Evolutionary conservation across 2,329 filamentous ascomycete genomes (phyloP).

Genomic region (Aureobasidium namibiae): DNA sequence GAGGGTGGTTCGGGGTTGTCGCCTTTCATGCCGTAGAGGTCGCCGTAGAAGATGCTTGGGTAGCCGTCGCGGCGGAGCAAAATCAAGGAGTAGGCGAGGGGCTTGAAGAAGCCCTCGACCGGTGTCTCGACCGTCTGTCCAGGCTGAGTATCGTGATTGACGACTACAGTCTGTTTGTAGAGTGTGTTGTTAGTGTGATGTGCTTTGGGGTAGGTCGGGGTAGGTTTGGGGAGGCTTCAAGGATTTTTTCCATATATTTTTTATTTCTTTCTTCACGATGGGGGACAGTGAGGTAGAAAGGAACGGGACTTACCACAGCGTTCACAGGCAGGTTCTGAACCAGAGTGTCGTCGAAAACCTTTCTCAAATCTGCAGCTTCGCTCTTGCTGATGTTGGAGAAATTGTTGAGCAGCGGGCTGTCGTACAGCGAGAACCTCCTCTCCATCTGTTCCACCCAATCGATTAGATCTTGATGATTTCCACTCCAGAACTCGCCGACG

Average conservation of each 20-base stretch:
- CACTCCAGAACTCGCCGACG: constrained; percentile 61
- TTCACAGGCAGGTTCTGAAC: constrained; percentile 46
- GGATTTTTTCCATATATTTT: no score
- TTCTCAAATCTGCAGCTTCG: constrained; percentile 43
- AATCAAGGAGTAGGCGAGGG: constrained; percentile 63
- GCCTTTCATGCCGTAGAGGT: constrained; percentile 55
- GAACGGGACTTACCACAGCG: constrained; percentile 35
- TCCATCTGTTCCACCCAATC: constrained; percentile 44
- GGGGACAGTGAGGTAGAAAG: no score
- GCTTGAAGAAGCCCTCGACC: constrained; percentile 60
- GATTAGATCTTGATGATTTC: constrained; percentile 46
- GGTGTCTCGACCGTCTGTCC: constrained; percentile 56
- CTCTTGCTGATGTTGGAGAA: constrained; percentile 44
- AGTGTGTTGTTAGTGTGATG: background rate
- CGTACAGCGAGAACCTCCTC: constrained; percentile 43
- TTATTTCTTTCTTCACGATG: no score
- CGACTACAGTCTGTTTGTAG: constrained; percentile 47
- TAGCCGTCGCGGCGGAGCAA: constrained; percentile 55
- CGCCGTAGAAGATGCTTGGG: constrained; percentile 63
- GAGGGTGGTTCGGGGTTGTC: constrained; percentile 43
- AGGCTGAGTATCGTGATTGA: constrained; percentile 62
- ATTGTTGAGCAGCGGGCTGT: constrained; percentile 60
- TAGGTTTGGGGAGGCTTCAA: no score
- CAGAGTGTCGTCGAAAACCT: constrained; percentile 54
- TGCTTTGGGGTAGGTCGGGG: no score